phyloP scores from a whole-genome alignment of 345 rosid species.

The Arabidopsis thaliana region TAIR10.1 NC_003074.8:20902501-20903000 shows the following conservation, averaged over 20 bases:
- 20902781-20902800: too few relatives aligned
- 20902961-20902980: conserved; percentile 26
- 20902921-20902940: conserved; percentile 29
- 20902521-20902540: conserved; percentile 7
- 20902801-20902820: conserved; percentile 14
- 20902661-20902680: not conserved
- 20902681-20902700: not conserved
- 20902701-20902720: not conserved
- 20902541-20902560: conserved; percentile 13
- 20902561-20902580: conserved; percentile 30
- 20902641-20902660: not conserved
- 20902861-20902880: conserved; percentile 1
- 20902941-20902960: conserved; percentile 1
- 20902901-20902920: not conserved
- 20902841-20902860: not conserved
- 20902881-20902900: conserved; percentile 6
- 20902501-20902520: conserved; percentile 15
- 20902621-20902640: not conserved
- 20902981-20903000: conserved; percentile 17
- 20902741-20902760: not conserved
- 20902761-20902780: too few relatives aligned
- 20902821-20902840: conserved; percentile 13
- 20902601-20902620: conserved; percentile 3
- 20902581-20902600: conserved; percentile 38
- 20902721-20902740: not conserved